phyloP scores from a whole-genome alignment of 805 yeast genomes.

The Teunomyces tritomae region DNA sequence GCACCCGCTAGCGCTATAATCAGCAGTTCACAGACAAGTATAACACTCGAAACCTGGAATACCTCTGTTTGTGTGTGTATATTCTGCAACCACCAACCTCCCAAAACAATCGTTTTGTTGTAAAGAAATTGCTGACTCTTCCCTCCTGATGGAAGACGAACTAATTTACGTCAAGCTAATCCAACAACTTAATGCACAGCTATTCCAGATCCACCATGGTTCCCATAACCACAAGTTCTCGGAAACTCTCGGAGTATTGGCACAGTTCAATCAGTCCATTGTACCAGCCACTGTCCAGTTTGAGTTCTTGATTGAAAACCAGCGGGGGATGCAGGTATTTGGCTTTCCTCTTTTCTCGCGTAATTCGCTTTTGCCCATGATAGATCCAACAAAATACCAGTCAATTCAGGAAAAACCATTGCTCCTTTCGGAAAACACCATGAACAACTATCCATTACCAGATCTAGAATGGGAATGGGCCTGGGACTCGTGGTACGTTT shows the following conservation, averaged over 20 bases:
- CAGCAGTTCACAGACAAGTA: too few species aligned
- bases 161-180: slow-evolving; percentile 7
- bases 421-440: slow-evolving; percentile 16
- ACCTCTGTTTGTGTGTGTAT: too few species aligned
- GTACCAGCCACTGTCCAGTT: slow-evolving; percentile 12
- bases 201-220: slow-evolving; percentile 3
- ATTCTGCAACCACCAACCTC: neutral
- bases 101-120: neutral
- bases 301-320: slow-evolving; percentile 52
- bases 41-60: too few species aligned
- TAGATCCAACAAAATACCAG: slow-evolving; percentile 53
- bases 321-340: slow-evolving; percentile 50
- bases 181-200: slow-evolving; percentile 5
- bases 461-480: slow-evolving; percentile 63
- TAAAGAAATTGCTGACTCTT: neutral
- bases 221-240: slow-evolving; percentile 7
- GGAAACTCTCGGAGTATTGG: slow-evolving; percentile 5
- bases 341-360: slow-evolving; percentile 51
- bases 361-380: slow-evolving; percentile 43
- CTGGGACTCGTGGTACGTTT: slow-evolving; percentile 72
- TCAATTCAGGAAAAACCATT: slow-evolving; percentile 41
- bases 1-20: too few species aligned
- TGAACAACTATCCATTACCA: slow-evolving; percentile 47
- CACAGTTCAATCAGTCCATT: slow-evolving; percentile 9
- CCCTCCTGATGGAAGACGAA: slow-evolving; percentile 1